These are phyloP conservation scores for Phanerodontia chrysosporium DNA, from an alignment of 768 basidiomycete genomes.

Conservation along the genomic window DNA sequence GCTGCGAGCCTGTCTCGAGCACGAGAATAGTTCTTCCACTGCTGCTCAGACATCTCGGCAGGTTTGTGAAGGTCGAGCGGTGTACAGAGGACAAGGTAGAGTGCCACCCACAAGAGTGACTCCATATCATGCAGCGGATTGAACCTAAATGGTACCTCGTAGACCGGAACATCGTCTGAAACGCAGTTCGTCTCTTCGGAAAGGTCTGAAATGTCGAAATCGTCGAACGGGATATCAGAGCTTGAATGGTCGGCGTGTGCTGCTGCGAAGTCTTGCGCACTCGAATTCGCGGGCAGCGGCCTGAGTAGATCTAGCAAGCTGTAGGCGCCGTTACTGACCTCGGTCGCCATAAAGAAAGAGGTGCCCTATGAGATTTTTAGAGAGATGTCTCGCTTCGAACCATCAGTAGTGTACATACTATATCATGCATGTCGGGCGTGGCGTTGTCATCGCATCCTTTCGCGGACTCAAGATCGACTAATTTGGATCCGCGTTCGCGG, in stretches of 20 bases:
- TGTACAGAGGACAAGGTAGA: neutral
- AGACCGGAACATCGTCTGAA: no score
- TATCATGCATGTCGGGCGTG: neutral
- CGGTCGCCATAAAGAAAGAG: no score
- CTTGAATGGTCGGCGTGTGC: no score
- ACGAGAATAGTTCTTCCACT: neutral
- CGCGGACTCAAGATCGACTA: constrained; percentile 16
- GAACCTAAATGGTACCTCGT: neutral
- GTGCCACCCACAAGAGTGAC: constrained; percentile 12
- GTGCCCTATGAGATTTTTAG: no score
- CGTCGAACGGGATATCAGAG: no score
- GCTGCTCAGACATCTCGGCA: neutral
- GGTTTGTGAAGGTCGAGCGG: neutral
- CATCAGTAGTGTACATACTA: no score
- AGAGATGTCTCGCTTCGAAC: no score
- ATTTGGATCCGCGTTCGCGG: neutral
- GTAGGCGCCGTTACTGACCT: no score
- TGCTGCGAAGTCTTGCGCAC: no score
- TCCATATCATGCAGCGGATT: constrained; percentile 15
- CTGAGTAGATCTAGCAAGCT: no score
- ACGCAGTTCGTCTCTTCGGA: no score
- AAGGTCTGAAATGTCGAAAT: neutral
- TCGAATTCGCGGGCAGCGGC: no score
- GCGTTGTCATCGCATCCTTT: neutral
- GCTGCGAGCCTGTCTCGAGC: neutral